Base-by-base conservation (phyloP, 352 stramenopile genomes). In the Phytophthora tubulina region DNA sequence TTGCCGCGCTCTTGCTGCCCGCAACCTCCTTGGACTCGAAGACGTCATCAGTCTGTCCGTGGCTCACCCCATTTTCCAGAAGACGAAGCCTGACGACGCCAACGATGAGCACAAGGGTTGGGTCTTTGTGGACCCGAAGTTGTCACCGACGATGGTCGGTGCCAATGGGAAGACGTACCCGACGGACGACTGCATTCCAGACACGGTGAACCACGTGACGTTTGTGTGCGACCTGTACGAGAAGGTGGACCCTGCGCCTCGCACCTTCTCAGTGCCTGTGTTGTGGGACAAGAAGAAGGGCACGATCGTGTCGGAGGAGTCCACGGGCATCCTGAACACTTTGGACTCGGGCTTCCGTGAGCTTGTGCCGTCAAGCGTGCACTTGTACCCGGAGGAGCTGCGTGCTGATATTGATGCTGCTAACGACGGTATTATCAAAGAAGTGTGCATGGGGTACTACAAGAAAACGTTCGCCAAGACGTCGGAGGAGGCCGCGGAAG, bases 11-110 rank as follows among this genome's bases (percentile, higher is more conserved):
- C 66, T 97, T 1, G 78, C 92, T 2, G 84, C 95, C 7, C 81
- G 88, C 55, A 80, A 91, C 9, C 73, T 99, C 31, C 98, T 98
- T 70, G 94, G 94, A 0, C 80, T 99, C 6, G 72, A 99, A 57
- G 84, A 98, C 72, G 71, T 90, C 36, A 91, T 99, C 70, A 81
- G 74, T 0, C 53, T 98, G 8, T 95, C 92, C 6, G 82, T 98
- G 53, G 91, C 96, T 2, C 82, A 96, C 57, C 68, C 77, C 3
- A 51, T 84, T 44, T 80, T 73, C 49, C 72, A 89, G 31, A 73
- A 72, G 44, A 91, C 83, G 30, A 80, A 77, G 9, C 79, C 77
- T 0, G 41, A 80, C 13, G 79, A 91, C 42, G 36, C 42, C 1
- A 58, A 33, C 9, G 82, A 90, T 50, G 50, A 51, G 8, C 77